These are phyloP conservation scores for Chaetoceros muelleri DNA, from an alignment of 108 stramenopile genomes.

Conservation along the genomic window DNA sequence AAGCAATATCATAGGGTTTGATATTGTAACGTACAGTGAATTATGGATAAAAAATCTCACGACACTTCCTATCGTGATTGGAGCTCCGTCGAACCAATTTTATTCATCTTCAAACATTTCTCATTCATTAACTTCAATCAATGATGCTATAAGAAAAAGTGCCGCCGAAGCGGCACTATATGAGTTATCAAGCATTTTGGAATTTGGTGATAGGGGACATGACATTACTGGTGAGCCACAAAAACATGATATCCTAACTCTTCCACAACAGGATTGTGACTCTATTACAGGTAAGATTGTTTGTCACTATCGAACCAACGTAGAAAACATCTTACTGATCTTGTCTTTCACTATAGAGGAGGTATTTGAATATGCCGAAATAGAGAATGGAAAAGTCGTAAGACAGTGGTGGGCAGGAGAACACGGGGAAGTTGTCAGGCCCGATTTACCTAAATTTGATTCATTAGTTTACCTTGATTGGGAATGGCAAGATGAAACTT, in stretches of 20 bases:
- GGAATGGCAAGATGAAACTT: constrained; percentile 37
- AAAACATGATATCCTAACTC: constrained; percentile 21
- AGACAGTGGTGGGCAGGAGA: constrained; percentile 63
- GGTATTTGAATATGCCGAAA: constrained; percentile 57
- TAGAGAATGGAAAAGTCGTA: constrained; percentile 28
- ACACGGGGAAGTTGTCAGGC: constrained; percentile 22
- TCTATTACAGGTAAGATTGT: constrained; percentile 5
- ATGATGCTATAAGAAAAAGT: constrained; percentile 25
- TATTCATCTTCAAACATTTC: not conserved
- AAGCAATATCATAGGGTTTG: constrained; percentile 15
- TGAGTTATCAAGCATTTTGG: constrained; percentile 56
- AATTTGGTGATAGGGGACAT: constrained; percentile 42
- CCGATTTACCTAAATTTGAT: constrained; percentile 13
- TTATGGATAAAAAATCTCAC: constrained; percentile 59
- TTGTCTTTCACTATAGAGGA: constrained; percentile 25
- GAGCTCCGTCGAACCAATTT: constrained; percentile 35
- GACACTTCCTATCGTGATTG: constrained; percentile 42
- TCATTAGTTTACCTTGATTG: constrained; percentile 14
- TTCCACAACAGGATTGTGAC: constrained; percentile 33
- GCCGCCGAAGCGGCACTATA: constrained; percentile 59
- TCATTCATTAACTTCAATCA: constrained; percentile 1
- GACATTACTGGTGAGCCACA: constrained; percentile 15
- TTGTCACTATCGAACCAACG: too few species aligned
- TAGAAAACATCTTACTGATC: not conserved
- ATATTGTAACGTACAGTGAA: constrained; percentile 50